Evolutionary conservation across 352 stramenopile species (phyloP).

Genomic region (Thraustotheca clavata): DNA sequence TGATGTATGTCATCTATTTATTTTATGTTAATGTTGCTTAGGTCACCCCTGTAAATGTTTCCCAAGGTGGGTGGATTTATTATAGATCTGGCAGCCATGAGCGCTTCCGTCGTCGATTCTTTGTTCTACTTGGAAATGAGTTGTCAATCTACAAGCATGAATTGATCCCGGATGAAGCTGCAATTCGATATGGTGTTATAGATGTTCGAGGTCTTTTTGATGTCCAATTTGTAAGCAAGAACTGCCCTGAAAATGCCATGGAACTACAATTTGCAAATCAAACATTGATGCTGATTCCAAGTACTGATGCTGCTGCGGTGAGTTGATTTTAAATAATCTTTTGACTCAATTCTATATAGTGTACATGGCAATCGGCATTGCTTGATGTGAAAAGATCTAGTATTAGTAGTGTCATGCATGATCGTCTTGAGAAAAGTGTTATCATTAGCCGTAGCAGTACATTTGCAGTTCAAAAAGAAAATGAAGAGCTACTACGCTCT

Average conservation of each 20-base stretch:
- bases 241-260: constrained; percentile 78
- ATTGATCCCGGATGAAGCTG: constrained; percentile 61
- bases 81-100: constrained; percentile 79
- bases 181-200: constrained; percentile 82
- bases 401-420: constrained; percentile 60
- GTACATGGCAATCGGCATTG: constrained; percentile 70
- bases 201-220: constrained; percentile 75
- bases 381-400: constrained; percentile 79
- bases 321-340: neutral
- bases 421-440: constrained; percentile 60
- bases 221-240: constrained; percentile 75
- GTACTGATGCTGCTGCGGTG: constrained; percentile 73
- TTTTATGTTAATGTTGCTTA: neutral
- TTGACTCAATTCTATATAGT: neutral
- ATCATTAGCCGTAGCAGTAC: constrained; percentile 81
- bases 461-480: constrained; percentile 76
- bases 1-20: neutral
- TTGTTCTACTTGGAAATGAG: constrained; percentile 82
- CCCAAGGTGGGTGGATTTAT: constrained; percentile 70
- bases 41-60: neutral
- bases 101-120: constrained; percentile 73
- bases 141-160: constrained; percentile 88
- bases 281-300: constrained; percentile 74
- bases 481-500: constrained; percentile 70
- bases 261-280: constrained; percentile 66